phyloP scores from a whole-genome alignment of 2,329 filamentous ascomycete genomes.

The Trichophyton simii region DNA sequence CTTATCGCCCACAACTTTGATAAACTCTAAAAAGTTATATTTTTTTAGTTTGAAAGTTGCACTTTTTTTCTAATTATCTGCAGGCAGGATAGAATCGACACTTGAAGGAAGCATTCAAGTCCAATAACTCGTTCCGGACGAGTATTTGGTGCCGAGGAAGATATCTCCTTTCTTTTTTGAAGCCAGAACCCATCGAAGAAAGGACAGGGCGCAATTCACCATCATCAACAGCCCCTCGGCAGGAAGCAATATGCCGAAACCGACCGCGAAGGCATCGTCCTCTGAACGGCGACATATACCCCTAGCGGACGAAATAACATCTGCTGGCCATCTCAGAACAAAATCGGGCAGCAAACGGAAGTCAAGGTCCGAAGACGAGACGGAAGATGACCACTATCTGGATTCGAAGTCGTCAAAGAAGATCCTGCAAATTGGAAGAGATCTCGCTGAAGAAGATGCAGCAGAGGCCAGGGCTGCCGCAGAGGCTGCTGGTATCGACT shows the following conservation, averaged over 20 bases:
- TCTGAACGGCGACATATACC: slow-evolving; percentile 68
- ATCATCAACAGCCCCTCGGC: neutral
- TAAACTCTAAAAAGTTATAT: slow-evolving; percentile 1
- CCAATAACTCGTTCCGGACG: neutral
- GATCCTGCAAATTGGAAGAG: slow-evolving; percentile 80
- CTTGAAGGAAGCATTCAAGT: neutral
- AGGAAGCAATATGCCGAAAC: slow-evolving; percentile 55
- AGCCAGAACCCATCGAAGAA: neutral
- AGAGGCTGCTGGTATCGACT: slow-evolving; percentile 25
- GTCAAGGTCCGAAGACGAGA: slow-evolving; percentile 43
- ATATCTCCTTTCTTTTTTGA: neutral
- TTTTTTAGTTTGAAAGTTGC: neutral
- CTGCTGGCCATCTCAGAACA: slow-evolving; percentile 57
- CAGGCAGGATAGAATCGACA: too few species aligned
- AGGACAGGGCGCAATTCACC: neutral
- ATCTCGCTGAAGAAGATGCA: slow-evolving; percentile 72
- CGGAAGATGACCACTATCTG: slow-evolving; percentile 58
- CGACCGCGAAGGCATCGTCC: slow-evolving; percentile 41
- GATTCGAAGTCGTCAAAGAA: slow-evolving; percentile 79
- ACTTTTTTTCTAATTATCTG: neutral
- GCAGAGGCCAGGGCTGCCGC: slow-evolving; percentile 30
- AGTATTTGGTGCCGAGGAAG: neutral
- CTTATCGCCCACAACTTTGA: slow-evolving; percentile 8
- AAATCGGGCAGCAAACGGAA: slow-evolving; percentile 61
- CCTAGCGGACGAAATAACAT: slow-evolving; percentile 72